Evolutionary conservation across 345 rosid genomes (phyloP), one percentile per base, ranked within the genome.

Genomic region (Hibiscus tridactylites): DNA sequence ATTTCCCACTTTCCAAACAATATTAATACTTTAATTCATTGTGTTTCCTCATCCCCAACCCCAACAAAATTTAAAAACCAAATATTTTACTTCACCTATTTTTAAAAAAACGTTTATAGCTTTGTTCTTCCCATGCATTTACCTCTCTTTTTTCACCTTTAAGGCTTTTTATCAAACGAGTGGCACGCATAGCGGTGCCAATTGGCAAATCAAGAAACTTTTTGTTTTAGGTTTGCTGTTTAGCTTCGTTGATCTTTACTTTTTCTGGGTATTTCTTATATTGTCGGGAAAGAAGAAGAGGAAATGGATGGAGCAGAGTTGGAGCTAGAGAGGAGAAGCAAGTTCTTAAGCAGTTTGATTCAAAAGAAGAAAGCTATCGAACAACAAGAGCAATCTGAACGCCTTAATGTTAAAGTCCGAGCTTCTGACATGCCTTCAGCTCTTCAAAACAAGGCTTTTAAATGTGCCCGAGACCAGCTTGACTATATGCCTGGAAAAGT

Each of bases 301-400:
- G 62, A 37, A 31, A 88, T 89, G 97, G 97, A 90, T 19, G 90
- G 88, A 57, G 97, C 93, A 31, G 96, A 88, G 79, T 72, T 81
- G 84, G 99, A 95, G 74, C 74, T 95, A 60, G 97, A 92, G 92
- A 85, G 97, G 76, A 74, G 97, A 72, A 95, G 97, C 88, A 88
- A 84, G 86, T 92, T 88, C 81, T 76, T 95, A 81, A 92, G 24
- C 84, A 83, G 96, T 73, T 82, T 95, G 79, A 95, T 95, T 78
- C 93, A 90, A 88, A 92, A 86, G 84, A 92, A 92, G 89, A 92
- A 89, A 76, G 93, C 90, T 0, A 79, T 75, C 57, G 92, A 89
- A 64, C 86, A 88, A 68, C 84, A 89, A 19, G 83, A 88, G 12
- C 88, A 86, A 69, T 78, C 71, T 73, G 88, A 79, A 19, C 75